A percentile compares a stretch with the other conserved stretches of the same genome.
Evolutionary conservation across 2,329 filamentous ascomycete species (phyloP).

Genomic region (Polytolypa hystricis): DNA sequence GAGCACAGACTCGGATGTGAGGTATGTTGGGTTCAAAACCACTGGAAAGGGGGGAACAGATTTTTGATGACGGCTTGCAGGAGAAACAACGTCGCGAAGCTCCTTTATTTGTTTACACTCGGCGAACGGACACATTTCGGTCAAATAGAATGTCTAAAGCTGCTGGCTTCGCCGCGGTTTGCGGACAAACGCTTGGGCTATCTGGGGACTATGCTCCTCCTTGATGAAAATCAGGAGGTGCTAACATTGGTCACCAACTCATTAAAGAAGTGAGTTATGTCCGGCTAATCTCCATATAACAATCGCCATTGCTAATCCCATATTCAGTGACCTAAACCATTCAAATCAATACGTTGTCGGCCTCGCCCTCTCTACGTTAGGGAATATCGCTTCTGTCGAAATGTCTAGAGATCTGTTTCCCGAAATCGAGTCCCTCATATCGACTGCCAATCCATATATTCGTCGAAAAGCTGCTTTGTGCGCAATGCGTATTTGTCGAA

Average conservation of each 20-base stretch:
- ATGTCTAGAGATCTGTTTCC: slow-evolving; percentile 97
- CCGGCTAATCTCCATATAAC: background rate
- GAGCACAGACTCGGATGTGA: slow-evolving; percentile 78
- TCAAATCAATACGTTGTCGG: slow-evolving; percentile 98
- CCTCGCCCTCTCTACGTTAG: slow-evolving; percentile 86
- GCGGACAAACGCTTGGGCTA: slow-evolving; percentile 96
- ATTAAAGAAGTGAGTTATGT: slow-evolving; percentile 69
- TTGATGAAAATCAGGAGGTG: slow-evolving; percentile 98
- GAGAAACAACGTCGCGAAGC: slow-evolving; percentile 97
- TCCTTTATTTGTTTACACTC: slow-evolving; percentile 94
- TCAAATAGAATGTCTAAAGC: slow-evolving; percentile 97
- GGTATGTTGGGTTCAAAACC: slow-evolving; percentile 45
- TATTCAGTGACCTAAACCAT: slow-evolving; percentile 81
- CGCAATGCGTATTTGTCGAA: slow-evolving; percentile 96
- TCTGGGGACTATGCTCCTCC: slow-evolving; percentile 83
- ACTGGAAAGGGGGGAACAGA: background rate
- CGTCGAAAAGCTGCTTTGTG: slow-evolving; percentile 94
- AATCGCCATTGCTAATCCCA: too few species aligned
- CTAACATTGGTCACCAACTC: slow-evolving; percentile 96
- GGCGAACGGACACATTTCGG: slow-evolving; percentile 97
- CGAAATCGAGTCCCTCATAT: slow-evolving; percentile 84
- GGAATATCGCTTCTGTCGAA: slow-evolving; percentile 94
- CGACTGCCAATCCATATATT: slow-evolving; percentile 96
- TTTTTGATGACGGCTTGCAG: slow-evolving; percentile 36
- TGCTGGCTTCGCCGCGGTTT: slow-evolving; percentile 91